Evolutionary conservation across 768 basidiomycete species (phyloP).

Genomic region (Podaxis sp.): DNA sequence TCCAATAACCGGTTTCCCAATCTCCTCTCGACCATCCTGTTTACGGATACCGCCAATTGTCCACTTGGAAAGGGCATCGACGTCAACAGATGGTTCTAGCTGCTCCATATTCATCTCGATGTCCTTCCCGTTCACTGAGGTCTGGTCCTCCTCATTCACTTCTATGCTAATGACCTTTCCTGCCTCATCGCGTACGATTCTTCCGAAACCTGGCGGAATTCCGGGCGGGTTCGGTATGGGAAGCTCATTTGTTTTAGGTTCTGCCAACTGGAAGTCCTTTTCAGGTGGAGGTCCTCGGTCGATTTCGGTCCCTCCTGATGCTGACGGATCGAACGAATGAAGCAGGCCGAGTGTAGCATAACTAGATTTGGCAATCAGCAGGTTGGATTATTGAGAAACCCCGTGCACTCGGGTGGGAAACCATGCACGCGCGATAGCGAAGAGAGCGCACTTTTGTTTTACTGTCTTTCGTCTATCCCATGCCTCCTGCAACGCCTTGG

Average conservation of each 20-base stretch:
- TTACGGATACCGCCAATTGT: constrained; percentile 30
- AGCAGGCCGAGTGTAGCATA: constrained; percentile 78
- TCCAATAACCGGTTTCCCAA: constrained; percentile 21
- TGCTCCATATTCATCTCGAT: constrained; percentile 39
- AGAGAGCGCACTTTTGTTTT: constrained; percentile 76
- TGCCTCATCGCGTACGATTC: constrained; percentile 76
- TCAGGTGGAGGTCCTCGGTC: constrained; percentile 19
- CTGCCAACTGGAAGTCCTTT: constrained; percentile 15
- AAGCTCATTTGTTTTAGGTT: constrained; percentile 6
- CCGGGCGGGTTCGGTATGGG: constrained; percentile 18
- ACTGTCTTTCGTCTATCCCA: constrained; percentile 91
- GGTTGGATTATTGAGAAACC: neutral
- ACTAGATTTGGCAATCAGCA: constrained; percentile 35
- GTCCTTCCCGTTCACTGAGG: constrained; percentile 28
- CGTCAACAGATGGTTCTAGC: constrained; percentile 33
- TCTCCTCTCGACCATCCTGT: constrained; percentile 18
- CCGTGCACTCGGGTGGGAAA: neutral
- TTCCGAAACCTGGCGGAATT: constrained; percentile 69
- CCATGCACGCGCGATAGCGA: neutral
- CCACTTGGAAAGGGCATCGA: constrained; percentile 37
- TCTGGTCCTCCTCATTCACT: constrained; percentile 49
- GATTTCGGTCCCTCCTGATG: constrained; percentile 69
- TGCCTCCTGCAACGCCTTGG: constrained; percentile 75
- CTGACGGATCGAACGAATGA: constrained; percentile 63
- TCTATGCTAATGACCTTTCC: constrained; percentile 77